Conservation (phyloP, 164 flowering plant species). For the Cinnamomum micranthum region DNA sequence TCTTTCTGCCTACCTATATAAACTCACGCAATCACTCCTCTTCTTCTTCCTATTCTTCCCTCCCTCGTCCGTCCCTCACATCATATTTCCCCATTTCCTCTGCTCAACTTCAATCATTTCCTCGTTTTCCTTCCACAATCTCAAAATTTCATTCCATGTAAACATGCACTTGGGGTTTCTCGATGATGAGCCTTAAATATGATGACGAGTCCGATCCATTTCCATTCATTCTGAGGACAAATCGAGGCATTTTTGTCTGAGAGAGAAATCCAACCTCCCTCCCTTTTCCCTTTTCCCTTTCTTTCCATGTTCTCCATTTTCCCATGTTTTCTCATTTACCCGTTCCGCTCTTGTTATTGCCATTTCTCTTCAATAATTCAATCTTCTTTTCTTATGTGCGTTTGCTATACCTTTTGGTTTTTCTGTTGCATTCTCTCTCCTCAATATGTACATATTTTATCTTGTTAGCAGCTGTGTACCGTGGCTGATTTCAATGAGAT, state of each 20-base stretch:
- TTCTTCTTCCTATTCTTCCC: background rate
- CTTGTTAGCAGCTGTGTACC: background rate
- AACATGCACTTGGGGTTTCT: slow-evolving; percentile 19
- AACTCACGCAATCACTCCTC: background rate
- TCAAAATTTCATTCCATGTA: background rate
- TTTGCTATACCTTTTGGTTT: background rate
- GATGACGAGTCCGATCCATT: slow-evolving; percentile 59
- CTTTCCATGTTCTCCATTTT: background rate
- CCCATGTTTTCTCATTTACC: background rate
- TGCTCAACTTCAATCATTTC: background rate
- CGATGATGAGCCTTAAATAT: slow-evolving; percentile 35
- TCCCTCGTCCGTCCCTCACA: too few species aligned
- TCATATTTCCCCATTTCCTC: background rate
- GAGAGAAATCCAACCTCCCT: slow-evolving; percentile 26
- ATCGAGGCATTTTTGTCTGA: slow-evolving; percentile 71
- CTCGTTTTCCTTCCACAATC: background rate
- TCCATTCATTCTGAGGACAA: slow-evolving; percentile 36
- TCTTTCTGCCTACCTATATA: background rate
- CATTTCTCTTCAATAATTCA: slow-evolving; percentile 12
- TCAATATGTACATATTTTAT: background rate
- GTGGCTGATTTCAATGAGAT: background rate
- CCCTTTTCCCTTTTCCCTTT: background rate
- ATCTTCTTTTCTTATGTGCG: slow-evolving; percentile 33
- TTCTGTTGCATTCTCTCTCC: background rate
- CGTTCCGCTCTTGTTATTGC: background rate